Base-by-base conservation (phyloP, 1,284 basidiomycete species). In the Cronartium quercuum region DNA sequence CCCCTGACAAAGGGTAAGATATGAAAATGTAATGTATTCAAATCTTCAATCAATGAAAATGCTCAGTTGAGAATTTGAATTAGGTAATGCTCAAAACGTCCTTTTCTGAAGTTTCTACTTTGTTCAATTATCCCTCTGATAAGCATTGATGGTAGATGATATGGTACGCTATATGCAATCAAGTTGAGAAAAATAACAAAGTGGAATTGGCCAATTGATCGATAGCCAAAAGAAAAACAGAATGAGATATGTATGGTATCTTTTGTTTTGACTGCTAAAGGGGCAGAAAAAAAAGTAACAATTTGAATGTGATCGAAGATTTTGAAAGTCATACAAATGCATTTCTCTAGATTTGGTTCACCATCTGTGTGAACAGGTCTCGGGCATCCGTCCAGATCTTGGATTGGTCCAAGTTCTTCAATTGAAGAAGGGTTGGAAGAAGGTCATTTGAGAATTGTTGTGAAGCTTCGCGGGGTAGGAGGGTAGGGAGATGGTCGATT, bases 401-500 rank as follows among this genome's bases (percentile, higher is more conserved):
- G 15, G 61, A 64, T 21, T 71, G 21, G 9, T 62, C 58, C 24
- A 71, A 9, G 44, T 60, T 63, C 29, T 64, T 64, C n/a, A 94
- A 87, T 81, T 91, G 86, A 47, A 94, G 83, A 77, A 97, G 83
- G 18, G 92, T 92, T 7, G 94, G 94, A 44, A 98, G 84, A 41
- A 98, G 85, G 83, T 97, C 94, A 21, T 84, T 81, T 80, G 92
- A 94, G 84, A 98, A 99, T 80, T 95, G 94, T 83, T 99, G 95
- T 0, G 92, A 95, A 5, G 94, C 90, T 83, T 99, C 96, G 67
- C 96, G 87, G 37, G 96, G 96, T 47, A 98, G 86, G 78, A 99
- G 84, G 47, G 96, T 98, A 24, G 96, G 96, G 76, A 98, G 86
- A 82, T 98, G 96, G 84, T 98, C 96, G 78, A 99, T 99, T 38